phyloP scores from a whole-genome alignment of 495 filamentous ascomycete species.

The Extremus antarcticus region DNA sequence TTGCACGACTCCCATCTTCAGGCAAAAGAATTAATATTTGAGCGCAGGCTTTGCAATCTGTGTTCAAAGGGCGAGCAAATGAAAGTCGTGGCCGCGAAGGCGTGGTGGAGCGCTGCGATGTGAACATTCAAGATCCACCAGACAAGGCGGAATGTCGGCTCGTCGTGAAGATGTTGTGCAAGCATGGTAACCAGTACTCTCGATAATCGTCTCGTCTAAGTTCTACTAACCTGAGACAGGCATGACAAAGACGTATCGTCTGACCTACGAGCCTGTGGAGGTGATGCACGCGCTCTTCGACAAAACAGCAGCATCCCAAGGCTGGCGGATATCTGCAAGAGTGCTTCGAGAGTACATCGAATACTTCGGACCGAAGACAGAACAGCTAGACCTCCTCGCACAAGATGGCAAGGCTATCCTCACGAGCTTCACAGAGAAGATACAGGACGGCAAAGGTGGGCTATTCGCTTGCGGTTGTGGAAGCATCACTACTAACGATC shows the following conservation, averaged over 20 bases:
- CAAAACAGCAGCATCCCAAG: constrained; percentile 52
- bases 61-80: constrained; percentile 54
- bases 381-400: constrained; percentile 79
- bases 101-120: constrained; percentile 76
- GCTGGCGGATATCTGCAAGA: constrained; percentile 66
- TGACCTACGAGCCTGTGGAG: constrained; percentile 76
- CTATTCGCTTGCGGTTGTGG: background rate
- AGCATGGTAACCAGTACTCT: constrained; percentile 49
- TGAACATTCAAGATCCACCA: constrained; percentile 63
- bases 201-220: background rate
- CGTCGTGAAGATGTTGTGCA: constrained; percentile 70
- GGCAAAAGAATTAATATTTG: background rate
- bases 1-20: background rate
- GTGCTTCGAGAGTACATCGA: constrained; percentile 76
- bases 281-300: constrained; percentile 86
- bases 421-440: constrained; percentile 91
- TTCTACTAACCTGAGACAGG: constrained; percentile 36
- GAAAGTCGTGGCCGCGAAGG: constrained; percentile 61
- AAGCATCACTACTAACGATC: background rate
- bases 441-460: constrained; percentile 68
- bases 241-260: constrained; percentile 80
- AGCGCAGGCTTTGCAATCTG: constrained; percentile 55
- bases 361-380: constrained; percentile 81
- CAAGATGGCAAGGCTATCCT: constrained; percentile 63
- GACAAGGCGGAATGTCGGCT: constrained; percentile 67